Percentiles rank a stretch among this genome's conserved stretches.
These are phyloP conservation scores for Lasiosphaeria miniovina DNA, from an alignment of 495 filamentous ascomycete genomes.

Conservation along the genomic window DNA sequence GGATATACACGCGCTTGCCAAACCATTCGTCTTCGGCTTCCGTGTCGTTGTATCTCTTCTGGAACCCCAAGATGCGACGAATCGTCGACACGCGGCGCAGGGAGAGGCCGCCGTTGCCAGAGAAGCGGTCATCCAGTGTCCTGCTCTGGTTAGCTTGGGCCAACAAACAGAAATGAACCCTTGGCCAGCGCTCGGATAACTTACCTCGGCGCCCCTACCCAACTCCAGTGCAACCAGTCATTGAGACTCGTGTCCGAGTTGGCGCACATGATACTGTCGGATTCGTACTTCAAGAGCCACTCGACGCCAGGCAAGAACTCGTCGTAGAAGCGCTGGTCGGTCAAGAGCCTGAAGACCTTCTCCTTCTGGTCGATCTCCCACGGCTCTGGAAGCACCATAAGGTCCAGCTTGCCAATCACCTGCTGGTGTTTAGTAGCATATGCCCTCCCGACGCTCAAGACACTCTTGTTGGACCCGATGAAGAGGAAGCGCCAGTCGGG, in stretches of 20 bases:
- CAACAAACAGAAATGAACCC: too few relatives aligned
- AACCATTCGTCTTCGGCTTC: conserved; percentile 53
- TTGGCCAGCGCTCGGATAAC: not conserved
- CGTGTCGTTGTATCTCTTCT: conserved; percentile 42
- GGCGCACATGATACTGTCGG: conserved; percentile 49
- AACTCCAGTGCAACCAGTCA: conserved; percentile 46
- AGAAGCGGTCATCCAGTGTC: conserved; percentile 35
- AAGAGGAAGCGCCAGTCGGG: conserved; percentile 52
- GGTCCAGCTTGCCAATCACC: conserved; percentile 45
- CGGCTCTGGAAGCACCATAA: conserved; percentile 39
- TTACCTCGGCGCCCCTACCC: conserved; percentile 49
- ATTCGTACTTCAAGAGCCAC: conserved; percentile 47
- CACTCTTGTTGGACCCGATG: conserved; percentile 42
- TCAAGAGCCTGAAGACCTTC: conserved; percentile 40
- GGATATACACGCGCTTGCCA: conserved; percentile 36
- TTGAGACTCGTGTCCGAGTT: conserved; percentile 45
- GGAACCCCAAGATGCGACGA: conserved; percentile 38
- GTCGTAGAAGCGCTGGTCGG: conserved; percentile 47
- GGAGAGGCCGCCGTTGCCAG: conserved; percentile 50
- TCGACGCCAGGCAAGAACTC: conserved; percentile 42
- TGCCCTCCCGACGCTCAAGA: conserved; percentile 36
- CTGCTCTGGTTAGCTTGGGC: conserved; percentile 16
- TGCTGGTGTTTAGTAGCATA: conserved; percentile 43
- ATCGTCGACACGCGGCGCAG: conserved; percentile 46
- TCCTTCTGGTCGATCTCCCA: conserved; percentile 44